Percentiles rank a stretch among this genome's conserved stretches.
Evolutionary conservation across 345 rosid species (phyloP).

Genomic region (Gossypium ekmanianum): DNA sequence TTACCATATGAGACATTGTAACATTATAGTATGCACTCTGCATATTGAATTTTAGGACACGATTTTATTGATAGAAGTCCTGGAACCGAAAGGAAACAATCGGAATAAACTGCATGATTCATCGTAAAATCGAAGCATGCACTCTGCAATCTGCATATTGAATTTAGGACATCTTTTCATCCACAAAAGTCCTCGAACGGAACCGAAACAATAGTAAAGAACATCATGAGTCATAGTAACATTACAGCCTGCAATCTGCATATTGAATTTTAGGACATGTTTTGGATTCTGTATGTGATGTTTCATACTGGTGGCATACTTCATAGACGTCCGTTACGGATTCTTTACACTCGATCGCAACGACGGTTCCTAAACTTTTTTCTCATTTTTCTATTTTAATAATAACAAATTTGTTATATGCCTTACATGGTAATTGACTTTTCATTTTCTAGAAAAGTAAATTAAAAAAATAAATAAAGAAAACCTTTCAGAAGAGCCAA

Average conservation of each 20-base stretch:
- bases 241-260: too few species aligned
- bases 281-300: not conserved
- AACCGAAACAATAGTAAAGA: too few species aligned
- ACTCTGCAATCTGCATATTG: not conserved
- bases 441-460: not conserved
- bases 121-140: not conserved
- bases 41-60: too few species aligned
- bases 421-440: slow-evolving; percentile 14
- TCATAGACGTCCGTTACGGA: not conserved
- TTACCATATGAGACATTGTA: not conserved
- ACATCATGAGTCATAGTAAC: too few species aligned
- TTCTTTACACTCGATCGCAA: slow-evolving; percentile 6
- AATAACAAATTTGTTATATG: not conserved
- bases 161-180: not conserved
- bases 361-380: not conserved
- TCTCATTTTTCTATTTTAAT: slow-evolving; percentile 9
- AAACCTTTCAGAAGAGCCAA: slow-evolving; percentile 34
- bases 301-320: not conserved
- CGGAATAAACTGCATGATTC: not conserved
- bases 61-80: too few species aligned
- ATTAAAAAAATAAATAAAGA: slow-evolving; percentile 5
- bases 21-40: too few species aligned
- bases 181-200: not conserved
- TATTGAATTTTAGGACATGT: too few species aligned
- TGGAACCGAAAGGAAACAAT: not conserved